phyloP scores from a whole-genome alignment of 78 protist genomes.

The Parvularia atlantis region DNA sequence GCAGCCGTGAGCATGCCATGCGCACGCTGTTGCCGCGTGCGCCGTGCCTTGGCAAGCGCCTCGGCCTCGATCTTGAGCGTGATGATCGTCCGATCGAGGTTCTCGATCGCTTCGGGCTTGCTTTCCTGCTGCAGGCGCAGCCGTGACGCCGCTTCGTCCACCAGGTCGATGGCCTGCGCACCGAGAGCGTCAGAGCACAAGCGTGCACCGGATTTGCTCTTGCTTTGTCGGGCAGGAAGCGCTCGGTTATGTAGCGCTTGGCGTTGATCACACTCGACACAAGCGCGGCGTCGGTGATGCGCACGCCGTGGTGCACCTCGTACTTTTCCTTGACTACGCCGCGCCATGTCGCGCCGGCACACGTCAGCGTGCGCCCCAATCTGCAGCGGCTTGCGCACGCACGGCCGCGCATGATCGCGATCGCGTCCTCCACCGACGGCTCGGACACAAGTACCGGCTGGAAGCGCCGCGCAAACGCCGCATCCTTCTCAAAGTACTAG shows the following conservation, averaged over 20 bases:
- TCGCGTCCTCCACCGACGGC: slow-evolving; percentile 87
- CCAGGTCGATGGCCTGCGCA: slow-evolving; percentile 95
- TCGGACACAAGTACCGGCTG: slow-evolving; percentile 86
- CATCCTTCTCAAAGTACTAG: slow-evolving; percentile 94
- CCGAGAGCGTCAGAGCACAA: no score
- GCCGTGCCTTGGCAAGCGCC: not conserved
- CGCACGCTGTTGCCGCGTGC: no score
- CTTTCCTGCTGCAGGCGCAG: slow-evolving; percentile 83
- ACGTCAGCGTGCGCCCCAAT: no score
- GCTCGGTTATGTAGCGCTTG: slow-evolving; percentile 78
- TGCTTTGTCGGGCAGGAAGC: slow-evolving; percentile 97
- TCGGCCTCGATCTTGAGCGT: no score
- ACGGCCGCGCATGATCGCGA: slow-evolving; percentile 95
- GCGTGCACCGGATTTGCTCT: no score
- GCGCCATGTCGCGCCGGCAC: no score
- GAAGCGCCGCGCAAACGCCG: slow-evolving; percentile 96
- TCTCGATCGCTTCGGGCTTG: slow-evolving; percentile 31
- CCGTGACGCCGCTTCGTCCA: slow-evolving; percentile 92
- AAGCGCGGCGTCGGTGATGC: slow-evolving; percentile 87
- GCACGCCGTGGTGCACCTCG: slow-evolving; percentile 89
- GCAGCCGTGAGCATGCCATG: no score
- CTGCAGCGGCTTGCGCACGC: no score
- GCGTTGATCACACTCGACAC: slow-evolving; percentile 84
- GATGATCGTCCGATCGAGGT: no score
- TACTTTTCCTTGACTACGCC: slow-evolving; percentile 74